Evolutionary conservation across 352 stramenopile genomes (phyloP).

Genomic region (Thraustotheca clavata): DNA sequence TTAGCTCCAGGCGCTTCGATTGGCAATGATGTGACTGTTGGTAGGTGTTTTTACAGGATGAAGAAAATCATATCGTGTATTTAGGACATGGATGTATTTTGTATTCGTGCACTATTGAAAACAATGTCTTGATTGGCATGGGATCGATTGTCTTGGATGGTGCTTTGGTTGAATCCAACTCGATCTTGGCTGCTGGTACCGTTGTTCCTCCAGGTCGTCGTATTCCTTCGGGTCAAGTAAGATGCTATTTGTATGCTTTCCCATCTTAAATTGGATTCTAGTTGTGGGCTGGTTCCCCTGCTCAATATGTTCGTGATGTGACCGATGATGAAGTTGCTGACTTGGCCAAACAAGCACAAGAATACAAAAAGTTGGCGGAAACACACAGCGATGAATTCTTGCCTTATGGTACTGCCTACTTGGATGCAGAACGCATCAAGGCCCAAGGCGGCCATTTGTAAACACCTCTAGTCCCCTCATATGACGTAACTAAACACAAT

Average conservation of each 20-base stretch:
- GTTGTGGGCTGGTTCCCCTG: slow-evolving; percentile 95
- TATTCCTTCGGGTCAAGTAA: slow-evolving; percentile 85
- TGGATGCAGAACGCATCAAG: slow-evolving; percentile 84
- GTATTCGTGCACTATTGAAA: slow-evolving; percentile 94
- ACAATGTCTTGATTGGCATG: slow-evolving; percentile 96
- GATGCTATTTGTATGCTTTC: not conserved
- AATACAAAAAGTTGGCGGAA: slow-evolving; percentile 76
- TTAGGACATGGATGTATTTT: slow-evolving; percentile 88
- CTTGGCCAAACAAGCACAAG: slow-evolving; percentile 76
- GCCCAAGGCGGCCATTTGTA: slow-evolving; percentile 70
- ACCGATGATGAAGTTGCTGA: slow-evolving; percentile 88
- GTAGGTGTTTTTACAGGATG: slow-evolving; percentile 21
- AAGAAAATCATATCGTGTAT: not conserved
- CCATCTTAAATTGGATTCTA: too few species aligned
- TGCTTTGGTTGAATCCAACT: slow-evolving; percentile 88
- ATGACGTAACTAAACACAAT: slow-evolving; percentile 11
- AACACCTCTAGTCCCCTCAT: slow-evolving; percentile 15
- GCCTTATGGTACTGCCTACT: slow-evolving; percentile 82
- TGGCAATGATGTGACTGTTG: slow-evolving; percentile 94
- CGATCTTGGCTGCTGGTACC: slow-evolving; percentile 92
- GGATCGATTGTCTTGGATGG: slow-evolving; percentile 91
- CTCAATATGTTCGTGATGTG: slow-evolving; percentile 90
- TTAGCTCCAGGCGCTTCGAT: slow-evolving; percentile 85
- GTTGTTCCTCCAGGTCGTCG: slow-evolving; percentile 84
- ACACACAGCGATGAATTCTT: slow-evolving; percentile 88